Base-by-base conservation (phyloP, 495 filamentous ascomycete species). In the Ramalina intermedia region DNA sequence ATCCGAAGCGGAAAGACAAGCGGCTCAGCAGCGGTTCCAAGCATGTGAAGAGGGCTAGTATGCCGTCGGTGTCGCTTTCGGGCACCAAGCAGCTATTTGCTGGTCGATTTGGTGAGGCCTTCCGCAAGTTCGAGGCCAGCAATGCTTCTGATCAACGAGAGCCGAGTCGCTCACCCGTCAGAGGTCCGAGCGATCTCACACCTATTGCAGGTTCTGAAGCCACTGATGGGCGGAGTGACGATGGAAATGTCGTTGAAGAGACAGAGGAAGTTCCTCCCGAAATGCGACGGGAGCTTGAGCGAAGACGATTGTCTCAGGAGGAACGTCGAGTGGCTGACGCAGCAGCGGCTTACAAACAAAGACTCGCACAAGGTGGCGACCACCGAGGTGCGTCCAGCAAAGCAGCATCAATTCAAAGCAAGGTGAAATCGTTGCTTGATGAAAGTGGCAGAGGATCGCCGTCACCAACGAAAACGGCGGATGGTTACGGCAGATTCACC, bases 21-120 rank as follows among this genome's bases (percentile, higher is more conserved):
- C 77, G 86, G 13, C 71, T 69, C 41, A 75, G 73, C 52, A 68
- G 66, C 44, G 72, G 72, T 13, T 61, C 68, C 13, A 88, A 84
- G 51, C 86, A 94, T 57, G 66, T 64, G 41, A 96, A 96, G 59
- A 82, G 87, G 33, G 71, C 82, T 18, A 94, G 86, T 61, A 70
- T 98, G 47, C 81, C 82, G 13, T 87, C 81, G 1, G 69, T 91
- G 26, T 80, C 84, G 4, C 68, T 83, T 13, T 74, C 78, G 1
- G 83, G 84, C 26, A 82, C 85, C 48, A 95, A 94, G 63, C 85
- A 75, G n/a, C 74, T 94, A 37, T 72, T 98, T 21, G 81, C 81
- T 23, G 86, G 89, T 7, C 87, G 84, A 61, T 96, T 98, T 63
- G 88, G 93, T 2, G 93, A 96, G 46, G 90, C 93, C 4, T 96